These are phyloP conservation scores for Ustilago lituana DNA, from an alignment of 1,284 basidiomycete species.

Conservation along the genomic window DNA sequence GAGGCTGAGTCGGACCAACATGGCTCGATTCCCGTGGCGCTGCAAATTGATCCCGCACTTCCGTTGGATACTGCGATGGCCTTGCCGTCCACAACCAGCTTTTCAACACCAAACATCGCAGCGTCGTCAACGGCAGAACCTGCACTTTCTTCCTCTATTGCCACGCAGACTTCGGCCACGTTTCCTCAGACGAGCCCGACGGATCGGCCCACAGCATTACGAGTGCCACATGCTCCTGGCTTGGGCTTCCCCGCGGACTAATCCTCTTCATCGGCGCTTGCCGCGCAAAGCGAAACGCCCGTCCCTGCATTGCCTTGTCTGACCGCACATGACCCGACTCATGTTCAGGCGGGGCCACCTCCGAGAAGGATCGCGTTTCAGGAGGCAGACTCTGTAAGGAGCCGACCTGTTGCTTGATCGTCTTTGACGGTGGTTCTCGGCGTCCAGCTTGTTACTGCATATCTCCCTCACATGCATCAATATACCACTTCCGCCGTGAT, in stretches of 20 bases:
- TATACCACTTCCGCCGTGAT: constrained; percentile 1
- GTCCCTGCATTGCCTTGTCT: neutral
- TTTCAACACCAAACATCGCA: neutral
- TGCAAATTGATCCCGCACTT: constrained; percentile 13
- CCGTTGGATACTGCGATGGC: constrained; percentile 15
- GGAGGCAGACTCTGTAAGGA: constrained; percentile 9
- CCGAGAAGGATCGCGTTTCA: constrained; percentile 36
- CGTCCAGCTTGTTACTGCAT: neutral
- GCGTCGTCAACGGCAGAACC: neutral
- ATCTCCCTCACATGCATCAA: neutral
- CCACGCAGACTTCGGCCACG: neutral
- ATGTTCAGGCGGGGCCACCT: constrained; percentile 2
- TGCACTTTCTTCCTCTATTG: neutral
- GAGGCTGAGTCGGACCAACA: neutral
- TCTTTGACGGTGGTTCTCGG: too few species aligned
- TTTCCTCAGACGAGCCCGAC: neutral
- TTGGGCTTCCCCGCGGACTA: neutral
- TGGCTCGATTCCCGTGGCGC: constrained; percentile 3
- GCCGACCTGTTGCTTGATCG: neutral
- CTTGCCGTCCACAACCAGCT: neutral
- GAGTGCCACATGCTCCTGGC: neutral
- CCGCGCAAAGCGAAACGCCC: neutral
- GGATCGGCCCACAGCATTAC: neutral
- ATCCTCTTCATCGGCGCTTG: neutral
- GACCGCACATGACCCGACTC: neutral